phyloP scores from a whole-genome alignment of 2,329 filamentous ascomycete genomes.

The Emydomyces testavorans region DNA sequence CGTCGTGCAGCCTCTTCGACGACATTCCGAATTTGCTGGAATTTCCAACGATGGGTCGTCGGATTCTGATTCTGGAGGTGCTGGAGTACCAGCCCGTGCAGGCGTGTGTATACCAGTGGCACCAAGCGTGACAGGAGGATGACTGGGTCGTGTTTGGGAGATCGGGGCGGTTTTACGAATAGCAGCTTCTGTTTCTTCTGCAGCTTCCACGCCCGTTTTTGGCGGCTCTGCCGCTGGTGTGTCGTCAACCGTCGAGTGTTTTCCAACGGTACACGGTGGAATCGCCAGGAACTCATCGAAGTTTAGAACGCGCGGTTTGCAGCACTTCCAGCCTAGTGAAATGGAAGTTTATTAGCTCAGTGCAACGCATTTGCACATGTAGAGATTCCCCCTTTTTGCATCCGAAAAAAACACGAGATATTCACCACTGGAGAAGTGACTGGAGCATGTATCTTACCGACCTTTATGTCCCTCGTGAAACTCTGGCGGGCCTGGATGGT shows the following conservation, averaged over 20 bases:
- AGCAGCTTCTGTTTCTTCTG: conserved; percentile 13
- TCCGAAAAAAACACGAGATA: too few relatives aligned
- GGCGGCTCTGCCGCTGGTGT: conserved; percentile 42
- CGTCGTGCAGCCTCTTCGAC: conserved; percentile 61
- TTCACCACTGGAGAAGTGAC: background rate
- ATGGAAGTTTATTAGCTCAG: conserved; percentile 5
- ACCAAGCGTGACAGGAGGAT: conserved; percentile 25
- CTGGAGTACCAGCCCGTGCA: conserved; percentile 33
- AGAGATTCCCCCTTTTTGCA: too few relatives aligned
- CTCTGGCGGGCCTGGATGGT: conserved; percentile 85
- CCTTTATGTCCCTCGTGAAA: conserved; percentile 99
- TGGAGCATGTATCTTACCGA: conserved; percentile 38
- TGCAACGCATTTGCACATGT: background rate
- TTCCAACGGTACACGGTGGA: conserved; percentile 81
- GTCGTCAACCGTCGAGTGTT: conserved; percentile 79
- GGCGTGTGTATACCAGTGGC: conserved; percentile 26
- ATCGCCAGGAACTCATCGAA: conserved; percentile 97
- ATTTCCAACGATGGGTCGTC: conserved; percentile 69
- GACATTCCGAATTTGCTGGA: conserved; percentile 62
- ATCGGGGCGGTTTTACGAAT: conserved; percentile 19
- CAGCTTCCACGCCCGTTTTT: conserved; percentile 21
- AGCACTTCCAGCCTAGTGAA: conserved; percentile 85
- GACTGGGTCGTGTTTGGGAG: conserved; percentile 15
- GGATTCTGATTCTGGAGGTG: conserved; percentile 66
- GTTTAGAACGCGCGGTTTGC: conserved; percentile 88